A percentile compares a stretch with the other conserved stretches of the same genome.
Evolutionary conservation across 1,139 yeast species (phyloP).

Genomic region (Blastobotrys indianensis): DNA sequence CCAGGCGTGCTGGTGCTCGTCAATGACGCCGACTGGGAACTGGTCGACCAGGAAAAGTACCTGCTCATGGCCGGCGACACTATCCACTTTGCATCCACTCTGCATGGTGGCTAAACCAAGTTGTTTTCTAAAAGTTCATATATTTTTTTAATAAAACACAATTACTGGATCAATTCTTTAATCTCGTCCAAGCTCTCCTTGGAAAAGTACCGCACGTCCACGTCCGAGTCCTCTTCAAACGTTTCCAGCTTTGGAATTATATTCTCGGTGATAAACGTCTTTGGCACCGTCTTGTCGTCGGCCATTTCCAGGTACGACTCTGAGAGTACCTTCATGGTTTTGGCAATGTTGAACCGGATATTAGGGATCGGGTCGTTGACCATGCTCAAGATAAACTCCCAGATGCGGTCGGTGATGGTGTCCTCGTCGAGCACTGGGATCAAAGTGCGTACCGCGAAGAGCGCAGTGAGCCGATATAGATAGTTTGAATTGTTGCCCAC

Average conservation of each 20-base stretch:
- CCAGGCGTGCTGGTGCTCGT: slow-evolving; percentile 90
- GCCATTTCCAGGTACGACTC: slow-evolving; percentile 38
- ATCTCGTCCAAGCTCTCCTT: slow-evolving; percentile 41
- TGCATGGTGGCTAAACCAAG: slow-evolving; percentile 74
- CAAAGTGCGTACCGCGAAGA: slow-evolving; percentile 78
- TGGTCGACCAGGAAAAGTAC: slow-evolving; percentile 83
- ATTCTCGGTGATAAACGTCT: slow-evolving; percentile 45
- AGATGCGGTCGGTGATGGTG: slow-evolving; percentile 56
- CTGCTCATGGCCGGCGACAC: slow-evolving; percentile 69
- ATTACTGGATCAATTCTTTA: slow-evolving; percentile 12
- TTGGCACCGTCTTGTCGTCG: slow-evolving; percentile 18
- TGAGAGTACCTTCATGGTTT: slow-evolving; percentile 61
- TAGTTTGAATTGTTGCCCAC: slow-evolving; percentile 56
- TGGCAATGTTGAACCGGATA: slow-evolving; percentile 91
- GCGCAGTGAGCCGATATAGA: slow-evolving; percentile 84
- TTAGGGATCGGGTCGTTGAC: slow-evolving; percentile 84
- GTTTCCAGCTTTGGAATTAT: slow-evolving; percentile 62
- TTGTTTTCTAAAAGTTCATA: neutral
- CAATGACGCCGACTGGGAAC: slow-evolving; percentile 96
- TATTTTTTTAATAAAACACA: neutral
- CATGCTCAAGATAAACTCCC: slow-evolving; percentile 73
- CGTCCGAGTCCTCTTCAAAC: slow-evolving; percentile 64
- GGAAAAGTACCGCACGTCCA: slow-evolving; percentile 87
- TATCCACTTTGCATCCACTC: slow-evolving; percentile 82
- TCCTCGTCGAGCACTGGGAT: slow-evolving; percentile 49